phyloP scores from a whole-genome alignment of 768 basidiomycete genomes.

The Agaricus bisporus region DNA sequence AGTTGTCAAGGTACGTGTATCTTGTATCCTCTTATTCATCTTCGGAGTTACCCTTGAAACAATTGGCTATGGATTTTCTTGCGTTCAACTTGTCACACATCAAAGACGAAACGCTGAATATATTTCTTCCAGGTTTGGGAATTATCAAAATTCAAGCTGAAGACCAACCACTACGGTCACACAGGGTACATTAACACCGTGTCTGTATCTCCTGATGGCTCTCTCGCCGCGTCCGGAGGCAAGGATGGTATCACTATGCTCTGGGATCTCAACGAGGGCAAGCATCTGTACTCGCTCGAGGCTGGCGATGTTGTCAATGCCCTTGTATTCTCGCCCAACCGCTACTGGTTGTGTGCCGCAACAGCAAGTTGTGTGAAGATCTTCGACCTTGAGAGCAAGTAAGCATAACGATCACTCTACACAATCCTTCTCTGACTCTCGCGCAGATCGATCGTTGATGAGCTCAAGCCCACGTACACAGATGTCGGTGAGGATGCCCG shows the following conservation, averaged over 20 bases:
- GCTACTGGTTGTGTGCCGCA: constrained; percentile 99
- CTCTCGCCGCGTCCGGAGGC: constrained; percentile 96
- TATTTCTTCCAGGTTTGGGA: constrained; percentile 83
- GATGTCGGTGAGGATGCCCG: constrained; percentile 65
- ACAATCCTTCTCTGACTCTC: not conserved
- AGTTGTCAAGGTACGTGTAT: constrained; percentile 86
- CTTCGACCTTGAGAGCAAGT: constrained; percentile 99
- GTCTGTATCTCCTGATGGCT: constrained; percentile 98
- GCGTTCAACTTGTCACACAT: constrained; percentile 51
- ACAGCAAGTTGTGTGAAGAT: constrained; percentile 98
- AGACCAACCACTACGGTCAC: constrained; percentile 99
- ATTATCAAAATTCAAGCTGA: constrained; percentile 98
- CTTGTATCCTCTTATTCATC: not conserved
- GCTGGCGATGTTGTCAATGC: constrained; percentile 98
- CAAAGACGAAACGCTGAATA: constrained; percentile 67
- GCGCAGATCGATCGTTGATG: constrained; percentile 89
- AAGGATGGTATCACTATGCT: constrained; percentile 99
- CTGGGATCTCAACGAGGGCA: constrained; percentile 99
- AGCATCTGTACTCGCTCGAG: constrained; percentile 99
- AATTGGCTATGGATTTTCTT: constrained; percentile 52
- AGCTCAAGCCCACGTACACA: constrained; percentile 93
- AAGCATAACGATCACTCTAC: constrained; percentile 26
- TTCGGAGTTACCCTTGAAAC: not conserved
- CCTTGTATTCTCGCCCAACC: constrained; percentile 98
- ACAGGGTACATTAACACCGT: constrained; percentile 99